phyloP scores from a whole-genome alignment of 1,284 basidiomycete species.

The Sanghuangporus baumii region DNA sequence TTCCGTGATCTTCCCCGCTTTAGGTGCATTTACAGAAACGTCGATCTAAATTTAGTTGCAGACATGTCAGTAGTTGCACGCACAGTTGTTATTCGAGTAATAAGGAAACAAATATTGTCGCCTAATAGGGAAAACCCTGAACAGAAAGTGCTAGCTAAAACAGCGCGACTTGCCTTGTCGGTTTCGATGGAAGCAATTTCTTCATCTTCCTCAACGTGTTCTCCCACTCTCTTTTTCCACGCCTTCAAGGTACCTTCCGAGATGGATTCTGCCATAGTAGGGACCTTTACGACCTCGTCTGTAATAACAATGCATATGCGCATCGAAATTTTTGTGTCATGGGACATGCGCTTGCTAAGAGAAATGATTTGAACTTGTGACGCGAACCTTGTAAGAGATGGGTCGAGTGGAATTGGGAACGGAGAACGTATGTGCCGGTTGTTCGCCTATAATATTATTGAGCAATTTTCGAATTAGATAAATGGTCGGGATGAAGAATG shows the following conservation, averaged over 20 bases:
- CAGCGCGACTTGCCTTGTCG: conserved; percentile 74
- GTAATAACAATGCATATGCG: background rate
- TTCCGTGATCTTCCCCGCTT: conserved; percentile 85
- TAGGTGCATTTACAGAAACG: conserved; percentile 93
- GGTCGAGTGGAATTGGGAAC: conserved; percentile 64
- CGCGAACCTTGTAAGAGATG: conserved; percentile 59
- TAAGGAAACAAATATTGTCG: background rate
- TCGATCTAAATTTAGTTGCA: conserved; percentile 69
- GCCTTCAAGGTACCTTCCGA: conserved; percentile 96
- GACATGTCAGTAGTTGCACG: background rate
- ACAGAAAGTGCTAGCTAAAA: conserved; percentile 1
- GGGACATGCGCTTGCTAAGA: conserved; percentile 7
- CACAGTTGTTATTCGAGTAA: background rate
- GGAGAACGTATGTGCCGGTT: conserved; percentile 39
- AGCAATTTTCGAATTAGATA: background rate
- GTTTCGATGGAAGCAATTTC: conserved; percentile 98
- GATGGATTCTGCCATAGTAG: conserved; percentile 99
- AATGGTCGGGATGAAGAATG: conserved; percentile 1
- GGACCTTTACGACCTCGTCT: conserved; percentile 93
- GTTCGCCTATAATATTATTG: conserved; percentile 35
- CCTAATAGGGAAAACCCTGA: conserved; percentile 11
- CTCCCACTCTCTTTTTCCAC: conserved; percentile 93
- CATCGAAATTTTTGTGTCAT: background rate
- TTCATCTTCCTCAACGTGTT: conserved; percentile 87
- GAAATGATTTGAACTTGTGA: background rate